These are phyloP conservation scores for Torrubiellomyces zombiae DNA, from an alignment of 2,329 filamentous ascomycete species.

Conservation along the genomic window DNA sequence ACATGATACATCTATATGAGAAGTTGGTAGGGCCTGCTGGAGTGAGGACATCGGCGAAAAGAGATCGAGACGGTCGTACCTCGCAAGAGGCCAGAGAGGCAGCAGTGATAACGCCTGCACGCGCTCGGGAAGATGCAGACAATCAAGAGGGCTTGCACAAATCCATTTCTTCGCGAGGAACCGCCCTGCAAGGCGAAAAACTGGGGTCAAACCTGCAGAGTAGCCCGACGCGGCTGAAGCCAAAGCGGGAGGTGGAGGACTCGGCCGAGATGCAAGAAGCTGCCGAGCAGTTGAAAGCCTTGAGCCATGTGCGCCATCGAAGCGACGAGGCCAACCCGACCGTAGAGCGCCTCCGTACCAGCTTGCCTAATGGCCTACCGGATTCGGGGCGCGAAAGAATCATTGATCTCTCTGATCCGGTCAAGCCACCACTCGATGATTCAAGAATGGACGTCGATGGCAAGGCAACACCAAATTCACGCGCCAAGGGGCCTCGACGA, in stretches of 20 bases:
- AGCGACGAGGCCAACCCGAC: slow-evolving; percentile 24
- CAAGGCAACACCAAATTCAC: slow-evolving; percentile 12
- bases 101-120: slow-evolving; percentile 18
- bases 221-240: slow-evolving; percentile 13
- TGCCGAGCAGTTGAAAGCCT: slow-evolving; percentile 47
- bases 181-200: slow-evolving; percentile 8
- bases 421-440: slow-evolving; percentile 10
- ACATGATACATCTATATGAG: slow-evolving; percentile 49
- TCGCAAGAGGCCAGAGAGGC: slow-evolving; percentile 35
- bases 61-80: slow-evolving; percentile 40
- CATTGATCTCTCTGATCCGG: slow-evolving; percentile 12
- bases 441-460: slow-evolving; percentile 9
- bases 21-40: slow-evolving; percentile 32
- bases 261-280: slow-evolving; percentile 55
- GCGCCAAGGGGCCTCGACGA: slow-evolving; percentile 25
- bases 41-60: slow-evolving; percentile 29
- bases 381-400: slow-evolving; percentile 12
- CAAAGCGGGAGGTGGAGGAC: slow-evolving; percentile 30
- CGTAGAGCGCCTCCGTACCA: slow-evolving; percentile 18
- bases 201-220: slow-evolving; percentile 11
- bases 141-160: slow-evolving; percentile 10
- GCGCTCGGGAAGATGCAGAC: slow-evolving; percentile 12
- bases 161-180: slow-evolving; percentile 10
- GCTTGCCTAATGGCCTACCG: slow-evolving; percentile 20
- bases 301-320: slow-evolving; percentile 44